Percentiles rank a stretch among this genome's conserved stretches.
phyloP scores from a whole-genome alignment of 345 rosid genomes.

The Clarkia xantiana region DNA sequence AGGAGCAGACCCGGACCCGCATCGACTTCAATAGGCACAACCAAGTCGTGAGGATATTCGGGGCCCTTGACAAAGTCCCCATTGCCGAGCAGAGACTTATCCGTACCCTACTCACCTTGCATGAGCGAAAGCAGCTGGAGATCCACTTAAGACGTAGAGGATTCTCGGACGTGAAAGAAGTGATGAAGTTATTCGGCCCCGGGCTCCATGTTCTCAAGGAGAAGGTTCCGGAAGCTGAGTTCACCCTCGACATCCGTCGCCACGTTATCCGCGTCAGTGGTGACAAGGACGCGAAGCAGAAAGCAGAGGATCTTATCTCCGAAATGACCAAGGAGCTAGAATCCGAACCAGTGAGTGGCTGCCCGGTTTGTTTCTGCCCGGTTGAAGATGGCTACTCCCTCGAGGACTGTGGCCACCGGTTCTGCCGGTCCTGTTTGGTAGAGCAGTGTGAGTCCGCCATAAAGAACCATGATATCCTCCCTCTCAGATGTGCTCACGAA shows the following conservation, averaged over 20 bases:
- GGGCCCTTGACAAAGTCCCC: slow-evolving; percentile 28
- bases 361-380: slow-evolving; percentile 79
- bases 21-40: slow-evolving; percentile 45
- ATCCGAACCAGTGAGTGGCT: slow-evolving; percentile 11
- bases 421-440: slow-evolving; percentile 61
- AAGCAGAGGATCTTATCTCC: slow-evolving; percentile 42
- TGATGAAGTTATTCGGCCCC: slow-evolving; percentile 60
- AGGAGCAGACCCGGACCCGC: slow-evolving; percentile 46
- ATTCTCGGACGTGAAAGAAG: slow-evolving; percentile 49
- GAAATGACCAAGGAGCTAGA: slow-evolving; percentile 29
- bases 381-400: slow-evolving; percentile 68
- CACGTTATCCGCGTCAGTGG: slow-evolving; percentile 55
- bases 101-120: slow-evolving; percentile 33
- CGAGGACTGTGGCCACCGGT: slow-evolving; percentile 56
- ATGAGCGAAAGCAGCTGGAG: slow-evolving; percentile 48
- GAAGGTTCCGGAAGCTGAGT: slow-evolving; percentile 45
- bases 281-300: slow-evolving; percentile 37
- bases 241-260: slow-evolving; percentile 37
- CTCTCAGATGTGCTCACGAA: slow-evolving; percentile 34
- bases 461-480: slow-evolving; percentile 53
- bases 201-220: slow-evolving; percentile 57
- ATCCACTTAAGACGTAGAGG: slow-evolving; percentile 24
- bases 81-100: slow-evolving; percentile 44
- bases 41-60: slow-evolving; percentile 42
- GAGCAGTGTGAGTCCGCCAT: slow-evolving; percentile 69